Percentiles rank a stretch among this genome's conserved stretches.
Conservation (phyloP, 768 basidiomycete species). For the Tylopilus balloui region DNA sequence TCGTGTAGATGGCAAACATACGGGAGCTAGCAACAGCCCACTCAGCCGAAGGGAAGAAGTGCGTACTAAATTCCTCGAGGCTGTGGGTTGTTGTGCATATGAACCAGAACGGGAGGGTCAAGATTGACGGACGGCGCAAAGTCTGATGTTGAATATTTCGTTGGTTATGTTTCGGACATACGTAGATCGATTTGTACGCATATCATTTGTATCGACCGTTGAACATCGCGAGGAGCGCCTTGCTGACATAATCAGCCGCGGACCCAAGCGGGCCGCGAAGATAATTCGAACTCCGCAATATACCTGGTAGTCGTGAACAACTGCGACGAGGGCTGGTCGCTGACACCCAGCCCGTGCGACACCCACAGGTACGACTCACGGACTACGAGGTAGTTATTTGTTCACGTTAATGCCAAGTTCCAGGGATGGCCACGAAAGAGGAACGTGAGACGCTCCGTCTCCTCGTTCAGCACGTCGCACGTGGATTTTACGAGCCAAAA, state of each 20-base stretch:
- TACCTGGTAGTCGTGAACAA: not conserved
- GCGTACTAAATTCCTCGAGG: constrained; percentile 41
- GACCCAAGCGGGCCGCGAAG: not conserved
- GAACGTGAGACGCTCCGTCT: constrained; percentile 78
- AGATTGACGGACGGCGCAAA: not conserved
- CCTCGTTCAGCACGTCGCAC: constrained; percentile 88
- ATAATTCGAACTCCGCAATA: not conserved
- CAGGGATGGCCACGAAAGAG: constrained; percentile 62
- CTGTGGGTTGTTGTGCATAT: constrained; percentile 44
- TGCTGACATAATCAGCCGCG: not conserved
- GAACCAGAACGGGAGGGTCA: constrained; percentile 30
- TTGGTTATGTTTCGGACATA: not conserved
- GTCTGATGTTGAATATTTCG: not conserved
- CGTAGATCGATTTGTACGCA: constrained; percentile 12
- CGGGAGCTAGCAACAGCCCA: constrained; percentile 36
- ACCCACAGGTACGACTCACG: not conserved
- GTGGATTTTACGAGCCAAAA: constrained; percentile 93
- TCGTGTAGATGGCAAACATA: constrained; percentile 37
- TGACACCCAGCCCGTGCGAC: not conserved
- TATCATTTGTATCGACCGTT: too few species aligned
- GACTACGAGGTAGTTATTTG: not conserved
- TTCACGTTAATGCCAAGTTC: not conserved
- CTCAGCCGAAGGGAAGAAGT: constrained; percentile 40
- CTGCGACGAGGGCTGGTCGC: not conserved
- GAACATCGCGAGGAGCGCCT: too few species aligned